Base-by-base conservation (phyloP, 2,329 filamentous ascomycete genomes). In the Phaeosphaeria sp. region DNA sequence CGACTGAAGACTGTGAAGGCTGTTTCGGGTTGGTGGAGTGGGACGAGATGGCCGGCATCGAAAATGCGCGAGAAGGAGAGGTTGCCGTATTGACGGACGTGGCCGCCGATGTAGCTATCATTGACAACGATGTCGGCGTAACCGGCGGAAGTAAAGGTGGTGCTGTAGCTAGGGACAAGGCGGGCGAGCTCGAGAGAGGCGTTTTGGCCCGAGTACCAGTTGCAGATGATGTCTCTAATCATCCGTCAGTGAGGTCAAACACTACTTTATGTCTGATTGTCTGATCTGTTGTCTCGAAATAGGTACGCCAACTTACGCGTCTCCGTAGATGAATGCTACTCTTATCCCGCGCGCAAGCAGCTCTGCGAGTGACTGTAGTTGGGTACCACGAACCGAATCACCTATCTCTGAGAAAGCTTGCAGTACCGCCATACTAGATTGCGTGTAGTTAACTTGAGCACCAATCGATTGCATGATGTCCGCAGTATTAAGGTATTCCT, bases 51-150 rank as follows among this genome's bases (percentile, higher is more conserved):
- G 3, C 83, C 83, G 1, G 83, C 77, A 53, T 84, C 80, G 65
- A 82, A 85, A 51, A 85, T 77, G 15, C 82, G 77, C 44, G 77
- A 77, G 68, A 84, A 84, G 48, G 78, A 81, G 27, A 85, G 74
- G 58, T 93, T 93, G 17, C 89, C 90, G 66, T 85, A 90, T 73
- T 94, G 90, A 10, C 90, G 85, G 0, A 92, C 90, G 52, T 85
- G 84, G 20, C 91, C 91, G 52, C 86, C 90, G 72, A 88, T 85
- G 75, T 89, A 89, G 13, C 84, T 81, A 23, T 81, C 82, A 70
- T 91, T 90, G 51, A 90, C 86, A 20, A 87, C 79, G 65, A 95
- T 88, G 15, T 90, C 87, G 1, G 86, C 86, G 73, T 94, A 95
- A 0, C 90, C 91, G 0, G 91, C 87, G 0, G 78, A 74, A 1